Conservation (phyloP, 345 rosid genomes). For the Rubroshorea leprosula region DNA sequence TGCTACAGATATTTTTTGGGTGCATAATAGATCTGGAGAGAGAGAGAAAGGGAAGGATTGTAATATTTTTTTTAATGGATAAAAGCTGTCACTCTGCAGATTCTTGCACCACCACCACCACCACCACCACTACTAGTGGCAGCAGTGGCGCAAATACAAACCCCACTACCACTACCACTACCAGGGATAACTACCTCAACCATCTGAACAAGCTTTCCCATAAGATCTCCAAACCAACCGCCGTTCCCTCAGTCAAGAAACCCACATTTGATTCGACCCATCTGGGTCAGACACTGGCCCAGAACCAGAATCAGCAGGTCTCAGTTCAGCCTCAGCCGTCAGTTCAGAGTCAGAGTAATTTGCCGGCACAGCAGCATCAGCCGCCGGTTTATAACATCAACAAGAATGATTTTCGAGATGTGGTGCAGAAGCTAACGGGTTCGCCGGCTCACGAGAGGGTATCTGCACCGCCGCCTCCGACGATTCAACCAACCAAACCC, state of each 20-base stretch:
- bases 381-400: constrained; percentile 95
- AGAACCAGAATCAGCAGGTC: constrained; percentile 15
- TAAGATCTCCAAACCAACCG: constrained; percentile 59
- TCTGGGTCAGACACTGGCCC: not conserved
- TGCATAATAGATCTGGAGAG: too few relatives aligned
- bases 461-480: constrained; percentile 76
- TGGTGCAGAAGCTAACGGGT: constrained; percentile 93
- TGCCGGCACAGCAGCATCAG: constrained; percentile 46
- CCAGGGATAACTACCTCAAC: constrained; percentile 44
- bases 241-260: constrained; percentile 28
- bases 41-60: not conserved
- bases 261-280: constrained; percentile 40
- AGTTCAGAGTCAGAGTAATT: constrained; percentile 19
- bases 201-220: constrained; percentile 83
- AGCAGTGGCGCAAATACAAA: constrained; percentile 6
- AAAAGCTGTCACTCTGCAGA: constrained; percentile 52
- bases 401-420: constrained; percentile 83
- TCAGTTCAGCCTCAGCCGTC: constrained; percentile 15
- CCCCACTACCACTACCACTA: constrained; percentile 19
- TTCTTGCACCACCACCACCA: constrained; percentile 26
- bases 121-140: constrained; percentile 8
- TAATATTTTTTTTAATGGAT: constrained; percentile 31
- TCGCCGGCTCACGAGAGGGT: constrained; percentile 79
- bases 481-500: constrained; percentile 53
- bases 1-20: too few relatives aligned